phyloP scores from a whole-genome alignment of 768 basidiomycete genomes.

The Albatrellus ellisii region DNA sequence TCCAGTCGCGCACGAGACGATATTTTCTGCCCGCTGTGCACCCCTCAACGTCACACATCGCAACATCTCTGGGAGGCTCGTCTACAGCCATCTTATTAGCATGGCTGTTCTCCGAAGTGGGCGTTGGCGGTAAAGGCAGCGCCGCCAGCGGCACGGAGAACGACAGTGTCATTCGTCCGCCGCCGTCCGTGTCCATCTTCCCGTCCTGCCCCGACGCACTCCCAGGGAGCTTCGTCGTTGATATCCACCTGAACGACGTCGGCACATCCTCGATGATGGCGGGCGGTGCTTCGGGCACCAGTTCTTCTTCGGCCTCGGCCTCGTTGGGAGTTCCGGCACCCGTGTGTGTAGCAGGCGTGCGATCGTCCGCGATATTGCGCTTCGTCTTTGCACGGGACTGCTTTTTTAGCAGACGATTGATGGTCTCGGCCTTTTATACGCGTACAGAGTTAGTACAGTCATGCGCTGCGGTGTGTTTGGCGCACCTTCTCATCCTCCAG shows the following conservation, averaged over 20 bases:
- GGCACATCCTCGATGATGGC: constrained; percentile 21
- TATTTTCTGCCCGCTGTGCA: constrained; percentile 48
- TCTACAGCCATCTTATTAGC: constrained; percentile 13
- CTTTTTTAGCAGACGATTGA: constrained; percentile 81
- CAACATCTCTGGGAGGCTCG: constrained; percentile 2
- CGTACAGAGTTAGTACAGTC: not conserved
- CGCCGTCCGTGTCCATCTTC: constrained; percentile 4
- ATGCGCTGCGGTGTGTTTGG: not conserved
- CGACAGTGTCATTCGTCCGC: constrained; percentile 27
- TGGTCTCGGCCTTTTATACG: constrained; percentile 57
- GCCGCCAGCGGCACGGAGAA: constrained; percentile 39
- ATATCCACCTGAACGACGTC: constrained; percentile 64
- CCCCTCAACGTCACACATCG: constrained; percentile 41
- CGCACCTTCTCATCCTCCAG: constrained; percentile 74
- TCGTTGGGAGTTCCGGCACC: constrained; percentile 17
- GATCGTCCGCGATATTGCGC: constrained; percentile 36
- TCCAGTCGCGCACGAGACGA: constrained; percentile 49
- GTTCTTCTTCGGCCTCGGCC: constrained; percentile 29
- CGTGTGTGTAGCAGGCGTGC: constrained; percentile 23
- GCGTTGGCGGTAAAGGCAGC: constrained; percentile 12
- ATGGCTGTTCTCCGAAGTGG: not conserved
- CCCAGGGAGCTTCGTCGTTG: constrained; percentile 28
- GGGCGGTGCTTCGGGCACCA: constrained; percentile 22
- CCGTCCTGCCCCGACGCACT: not conserved
- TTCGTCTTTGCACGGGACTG: constrained; percentile 49